Evolutionary conservation across 75 land plant genomes (phyloP).

Genomic region (Sequoiadendron giganteum): DNA sequence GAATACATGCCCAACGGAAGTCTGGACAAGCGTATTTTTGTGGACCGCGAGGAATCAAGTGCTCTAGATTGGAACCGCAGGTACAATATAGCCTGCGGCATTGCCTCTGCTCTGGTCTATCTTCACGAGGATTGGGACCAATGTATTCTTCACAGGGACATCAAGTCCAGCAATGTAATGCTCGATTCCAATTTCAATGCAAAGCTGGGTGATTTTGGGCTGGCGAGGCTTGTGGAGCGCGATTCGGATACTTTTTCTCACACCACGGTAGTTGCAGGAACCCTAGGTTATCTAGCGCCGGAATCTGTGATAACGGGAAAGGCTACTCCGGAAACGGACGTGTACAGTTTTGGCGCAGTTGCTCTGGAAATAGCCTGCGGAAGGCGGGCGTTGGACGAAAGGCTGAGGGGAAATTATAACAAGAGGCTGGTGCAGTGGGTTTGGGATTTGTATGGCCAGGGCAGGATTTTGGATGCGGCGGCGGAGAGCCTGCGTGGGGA

Average conservation of each 20-base stretch:
- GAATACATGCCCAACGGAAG: constrained; percentile 50
- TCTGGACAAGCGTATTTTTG: constrained; percentile 24
- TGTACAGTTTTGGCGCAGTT: constrained; percentile 46
- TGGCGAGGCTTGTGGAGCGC: constrained; percentile 39
- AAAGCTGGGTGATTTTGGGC: constrained; percentile 49
- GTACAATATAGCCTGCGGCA: constrained; percentile 29
- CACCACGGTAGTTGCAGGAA: constrained; percentile 31
- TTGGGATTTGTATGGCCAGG: constrained; percentile 28
- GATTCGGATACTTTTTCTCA: constrained; percentile 11
- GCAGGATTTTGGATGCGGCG: constrained; percentile 7
- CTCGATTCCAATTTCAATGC: constrained; percentile 48
- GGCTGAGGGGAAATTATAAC: background rate
- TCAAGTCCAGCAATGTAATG: constrained; percentile 57
- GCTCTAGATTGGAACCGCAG: constrained; percentile 21
- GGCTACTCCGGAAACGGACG: constrained; percentile 34
- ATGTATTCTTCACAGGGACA: constrained; percentile 44
- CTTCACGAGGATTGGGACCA: constrained; percentile 50
- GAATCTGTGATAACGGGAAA: constrained; percentile 19
- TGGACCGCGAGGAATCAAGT: background rate
- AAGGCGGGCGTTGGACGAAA: constrained; percentile 7
- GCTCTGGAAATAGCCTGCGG: constrained; percentile 36
- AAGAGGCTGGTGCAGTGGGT: constrained; percentile 33
- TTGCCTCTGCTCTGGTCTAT: constrained; percentile 44
- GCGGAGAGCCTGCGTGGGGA: constrained; percentile 34
- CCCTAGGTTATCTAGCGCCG: constrained; percentile 38